Base-by-base conservation (phyloP, 1,139 yeast species). In the Magnusiomyces sp. region DNA sequence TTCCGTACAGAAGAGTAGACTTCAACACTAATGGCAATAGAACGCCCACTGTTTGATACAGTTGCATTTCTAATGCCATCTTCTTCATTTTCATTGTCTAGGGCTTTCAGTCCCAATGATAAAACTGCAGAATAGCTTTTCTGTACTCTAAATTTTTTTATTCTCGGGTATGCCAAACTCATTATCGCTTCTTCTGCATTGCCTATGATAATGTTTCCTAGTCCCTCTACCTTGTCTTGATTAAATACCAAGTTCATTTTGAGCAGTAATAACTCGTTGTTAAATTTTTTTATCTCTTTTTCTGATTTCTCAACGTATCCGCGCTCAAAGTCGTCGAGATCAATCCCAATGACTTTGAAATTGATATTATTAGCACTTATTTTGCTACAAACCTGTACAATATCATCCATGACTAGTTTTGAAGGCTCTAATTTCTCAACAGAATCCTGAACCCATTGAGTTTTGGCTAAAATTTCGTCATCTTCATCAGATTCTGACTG, bases 281-380 rank as follows among this genome's bases (percentile, higher is more conserved):
- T 36, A 37, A 33, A 31, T 31, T 14, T 31, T 36, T 16, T 59
- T 57, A 47, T 58, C 62, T 32, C 57, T 58, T 37, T 54, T 57
- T 23, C 7, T 23, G 29, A 23, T 23, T 23, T 23, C 7, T 23
- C 29, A 7, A 7, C 7, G 7, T 14, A 16, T 37, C 40, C 40
- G 19, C 17, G 16, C 19, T 20, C 16, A 23, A 23, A 23, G 29
- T 37, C 63, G 14, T 56, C 62, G 49, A 70, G 63, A 36, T 66
- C 71, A n/a, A 73, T 59, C 0, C 73, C 71, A 37, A 61, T 47
- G 9, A 65, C 52, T 23, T 58, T 55, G 42, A 64, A 43, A 19
- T 45, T 47, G 33, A 65, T 58, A 16, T 54, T 51, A 5, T 32
- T 16, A 4, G 14, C 38, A 10, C 11, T 42, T 13, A 50, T 43